Evolutionary conservation across 1,284 basidiomycete species (phyloP), one percentile per base, ranked within the genome.

Genomic region (Mycosarcoma maydis): DNA sequence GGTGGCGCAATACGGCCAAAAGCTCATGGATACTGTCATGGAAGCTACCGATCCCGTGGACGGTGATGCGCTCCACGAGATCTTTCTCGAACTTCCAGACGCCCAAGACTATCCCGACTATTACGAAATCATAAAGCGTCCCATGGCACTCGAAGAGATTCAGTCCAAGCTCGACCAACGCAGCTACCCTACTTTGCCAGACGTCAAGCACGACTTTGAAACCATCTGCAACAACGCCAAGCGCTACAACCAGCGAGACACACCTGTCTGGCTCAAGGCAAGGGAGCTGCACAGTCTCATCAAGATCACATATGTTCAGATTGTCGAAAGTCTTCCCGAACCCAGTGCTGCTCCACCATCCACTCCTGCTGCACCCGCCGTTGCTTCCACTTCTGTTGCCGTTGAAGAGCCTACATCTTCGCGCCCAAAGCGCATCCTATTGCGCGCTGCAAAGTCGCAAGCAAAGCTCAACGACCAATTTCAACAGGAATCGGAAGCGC

Each of bases 191-290:
- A 86, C 88, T 7, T 85, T 92, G 36, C 87, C 90, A 43, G 87
- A 87, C 26, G 88, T 93, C 77, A 89, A 87, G 74, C 85, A 86
- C 46, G 94, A 94, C 77, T 88, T 94, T 44, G 91, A 94, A 73
- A 85, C 89, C 32, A 92, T 92, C 82, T 95, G 94, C 82, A 87
- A 86, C 75, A 97, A 97, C 80, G 94, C 94, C 19, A 92, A 92
- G 84, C 85, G 86, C 70, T 97, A 94, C 83, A 97, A 97, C 82
- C 85, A 89, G 81, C 89, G 90, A 80, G 90, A 90, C 24, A 94
- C 92, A 80, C 86, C 86, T 54, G 92, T 96, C 50, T 94, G 88
- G 86, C 86, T 86, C 55, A 91, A 94, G 83, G 93, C 94, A 9
- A 90, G 89, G 80, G 83, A 85, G 56, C 83, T 89, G 19, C 86